Percentiles rank a stretch among this genome's conserved stretches.
phyloP scores from a whole-genome alignment of 2,329 filamentous ascomycete species.

The Diaporthe humulicola region DNA sequence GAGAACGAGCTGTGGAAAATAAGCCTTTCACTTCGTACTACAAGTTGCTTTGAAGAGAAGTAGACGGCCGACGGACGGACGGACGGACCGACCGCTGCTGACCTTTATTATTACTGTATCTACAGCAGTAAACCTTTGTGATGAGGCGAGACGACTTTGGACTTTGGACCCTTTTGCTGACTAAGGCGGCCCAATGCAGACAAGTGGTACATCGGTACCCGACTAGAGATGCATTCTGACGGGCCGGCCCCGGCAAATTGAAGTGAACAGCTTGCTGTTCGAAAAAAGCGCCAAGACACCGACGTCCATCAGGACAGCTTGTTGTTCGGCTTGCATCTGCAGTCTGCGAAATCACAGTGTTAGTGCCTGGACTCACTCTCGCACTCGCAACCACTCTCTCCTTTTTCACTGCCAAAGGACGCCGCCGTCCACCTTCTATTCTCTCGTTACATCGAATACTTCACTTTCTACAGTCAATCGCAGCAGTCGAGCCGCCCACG shows the following conservation, averaged over 20 bases:
- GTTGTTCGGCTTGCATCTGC: conserved; percentile 15
- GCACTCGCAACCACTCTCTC: background rate
- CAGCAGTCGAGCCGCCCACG: background rate
- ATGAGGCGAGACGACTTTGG: background rate
- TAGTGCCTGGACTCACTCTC: background rate
- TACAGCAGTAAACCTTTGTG: background rate
- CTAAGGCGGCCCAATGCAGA: background rate
- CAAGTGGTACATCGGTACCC: conserved; percentile 8
- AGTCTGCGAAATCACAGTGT: conserved; percentile 5
- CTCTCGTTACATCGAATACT: background rate
- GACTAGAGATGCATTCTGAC: conserved; percentile 10
- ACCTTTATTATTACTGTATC: too few species aligned
- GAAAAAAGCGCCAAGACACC: conserved; percentile 16
- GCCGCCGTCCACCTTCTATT: background rate
- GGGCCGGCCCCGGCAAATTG: conserved; percentile 29
- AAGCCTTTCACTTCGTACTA: background rate
- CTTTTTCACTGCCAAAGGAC: background rate
- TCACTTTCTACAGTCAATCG: too few species aligned
- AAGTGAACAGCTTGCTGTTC: conserved; percentile 41
- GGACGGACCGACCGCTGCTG: background rate
- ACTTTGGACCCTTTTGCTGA: conserved; percentile 1
- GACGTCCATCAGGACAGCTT: conserved; percentile 35
- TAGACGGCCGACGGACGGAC: background rate
- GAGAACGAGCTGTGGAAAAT: background rate
- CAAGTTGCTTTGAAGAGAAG: background rate